Evolutionary conservation across 2,329 filamentous ascomycete genomes (phyloP).

Genomic region (Parafenestella ontariensis): DNA sequence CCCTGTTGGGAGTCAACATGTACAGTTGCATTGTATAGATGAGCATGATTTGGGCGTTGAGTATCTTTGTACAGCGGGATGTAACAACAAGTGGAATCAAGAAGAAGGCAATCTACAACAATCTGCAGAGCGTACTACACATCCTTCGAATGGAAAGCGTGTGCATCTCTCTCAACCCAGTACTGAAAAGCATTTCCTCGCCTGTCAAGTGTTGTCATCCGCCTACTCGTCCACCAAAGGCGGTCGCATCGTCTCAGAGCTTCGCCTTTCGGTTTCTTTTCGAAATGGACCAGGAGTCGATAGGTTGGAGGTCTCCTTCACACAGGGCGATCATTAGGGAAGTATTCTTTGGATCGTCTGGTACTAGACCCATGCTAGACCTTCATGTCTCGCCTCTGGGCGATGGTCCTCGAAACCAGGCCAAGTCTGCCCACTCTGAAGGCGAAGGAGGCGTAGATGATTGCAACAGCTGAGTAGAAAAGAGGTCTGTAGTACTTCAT

Average conservation of each 20-base stretch:
- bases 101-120: slow-evolving; percentile 24
- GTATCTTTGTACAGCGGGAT: slow-evolving; percentile 9
- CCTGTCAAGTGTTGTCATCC: background rate
- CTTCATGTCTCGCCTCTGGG: slow-evolving; percentile 3
- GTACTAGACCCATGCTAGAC: background rate
- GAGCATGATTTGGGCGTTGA: background rate
- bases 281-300: background rate
- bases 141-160: background rate
- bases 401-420: slow-evolving; percentile 12
- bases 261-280: background rate
- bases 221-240: background rate
- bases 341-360: background rate
- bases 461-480: slow-evolving; percentile 19
- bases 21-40: background rate
- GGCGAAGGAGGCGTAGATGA: slow-evolving; percentile 26
- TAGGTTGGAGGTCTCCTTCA: background rate
- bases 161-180: background rate
- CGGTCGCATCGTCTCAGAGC: background rate
- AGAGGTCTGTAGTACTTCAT: slow-evolving; percentile 28
- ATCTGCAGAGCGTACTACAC: background rate
- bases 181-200: background rate
- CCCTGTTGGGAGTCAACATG: background rate
- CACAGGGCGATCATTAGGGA: background rate
- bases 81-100: slow-evolving; percentile 21
- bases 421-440: slow-evolving; percentile 23